Base-by-base conservation (phyloP, 768 basidiomycete genomes). In the Gloeopeniophorella convolvens region DNA sequence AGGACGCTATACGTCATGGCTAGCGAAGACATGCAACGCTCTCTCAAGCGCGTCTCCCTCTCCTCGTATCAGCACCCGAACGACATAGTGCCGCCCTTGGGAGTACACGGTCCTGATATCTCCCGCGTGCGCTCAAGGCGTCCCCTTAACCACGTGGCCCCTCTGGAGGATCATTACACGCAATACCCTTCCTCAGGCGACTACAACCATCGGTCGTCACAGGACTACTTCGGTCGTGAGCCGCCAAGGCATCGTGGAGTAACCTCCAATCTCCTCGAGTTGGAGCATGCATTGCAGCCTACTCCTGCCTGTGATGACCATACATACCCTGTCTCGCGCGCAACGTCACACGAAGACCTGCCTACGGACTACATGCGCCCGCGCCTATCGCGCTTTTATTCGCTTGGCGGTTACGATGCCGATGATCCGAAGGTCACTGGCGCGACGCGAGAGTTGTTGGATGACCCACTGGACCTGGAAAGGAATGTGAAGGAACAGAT, bases 371-470 rank as follows among this genome's bases (percentile, higher is more conserved):
- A 48, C n/a, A 43, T 36, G 34, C 46, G 51, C 28, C 51, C 51
- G 1, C 46, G 18, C 27, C 42, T 53, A 12, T 48, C 51, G 32
- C 42, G 37, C 50, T 54, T 57, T 48, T 59, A 56, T 53, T 56
- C 60, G 49, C 50, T 42, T 27, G 51, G 51, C 10, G 33, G 49
- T 3, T 54, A 39, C 20, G 87, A 89, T 59, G 72, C 77, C 7
- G 84, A 89, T 55, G 85, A 89, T 64, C 84, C 83, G 42, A 70
- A 74, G 31, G 68, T 86, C 20, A 84, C 80, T 42, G 81, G 80
- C 3, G 63, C 76, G 15, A 72, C 67, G 44, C 69, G 71, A 36
- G 68, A 67, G 56, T 69, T 70, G 46, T 65, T 77, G 20, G 76
- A 80, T 46, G 80, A 82, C 57, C 72, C 72, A 9, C 74, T 75